These are phyloP conservation scores for Yarrowia bubula DNA, from an alignment of 805 yeast species.

Conservation along the genomic window DNA sequence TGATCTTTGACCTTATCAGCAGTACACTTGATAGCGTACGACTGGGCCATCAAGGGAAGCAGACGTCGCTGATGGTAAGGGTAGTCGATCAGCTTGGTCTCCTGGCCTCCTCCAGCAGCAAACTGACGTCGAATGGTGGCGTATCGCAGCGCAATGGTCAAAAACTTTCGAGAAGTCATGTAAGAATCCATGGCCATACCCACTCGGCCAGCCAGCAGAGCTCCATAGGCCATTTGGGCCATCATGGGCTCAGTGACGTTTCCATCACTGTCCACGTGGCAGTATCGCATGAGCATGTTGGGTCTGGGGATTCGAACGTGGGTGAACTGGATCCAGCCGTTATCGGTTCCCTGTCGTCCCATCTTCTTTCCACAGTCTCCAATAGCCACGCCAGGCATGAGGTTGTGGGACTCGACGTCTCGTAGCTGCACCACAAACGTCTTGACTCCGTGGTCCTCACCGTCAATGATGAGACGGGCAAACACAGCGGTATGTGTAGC, in stretches of 20 bases:
- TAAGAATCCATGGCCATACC: slow-evolving; percentile 84
- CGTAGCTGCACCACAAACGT: slow-evolving; percentile 87
- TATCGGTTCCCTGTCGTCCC: slow-evolving; percentile 95
- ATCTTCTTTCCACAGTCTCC: slow-evolving; percentile 94
- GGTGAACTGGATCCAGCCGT: slow-evolving; percentile 93
- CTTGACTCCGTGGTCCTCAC: slow-evolving; percentile 86
- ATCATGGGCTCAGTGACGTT: slow-evolving; percentile 74
- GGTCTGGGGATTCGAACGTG: slow-evolving; percentile 79
- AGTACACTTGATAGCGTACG: slow-evolving; percentile 73
- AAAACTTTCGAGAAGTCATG: slow-evolving; percentile 71
- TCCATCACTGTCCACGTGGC: slow-evolving; percentile 64
- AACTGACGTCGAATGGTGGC: slow-evolving; percentile 89
- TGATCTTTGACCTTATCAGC: slow-evolving; percentile 59
- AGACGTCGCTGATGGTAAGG: slow-evolving; percentile 85
- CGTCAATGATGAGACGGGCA: slow-evolving; percentile 76
- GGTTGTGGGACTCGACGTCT: slow-evolving; percentile 60
- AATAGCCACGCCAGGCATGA: slow-evolving; percentile 73
- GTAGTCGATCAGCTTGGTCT: slow-evolving; percentile 76
- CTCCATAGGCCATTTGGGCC: slow-evolving; percentile 84
- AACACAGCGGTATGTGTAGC: slow-evolving; percentile 81
- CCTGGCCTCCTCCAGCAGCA: slow-evolving; percentile 50
- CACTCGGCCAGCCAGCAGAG: slow-evolving; percentile 83
- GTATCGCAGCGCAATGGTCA: slow-evolving; percentile 81
- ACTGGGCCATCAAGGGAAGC: slow-evolving; percentile 74
- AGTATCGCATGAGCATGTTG: slow-evolving; percentile 76